A percentile compares a stretch with the other conserved stretches of the same genome.
Evolutionary conservation across 306 rosid species (phyloP).

Genomic region (Prunus armeniaca): DNA sequence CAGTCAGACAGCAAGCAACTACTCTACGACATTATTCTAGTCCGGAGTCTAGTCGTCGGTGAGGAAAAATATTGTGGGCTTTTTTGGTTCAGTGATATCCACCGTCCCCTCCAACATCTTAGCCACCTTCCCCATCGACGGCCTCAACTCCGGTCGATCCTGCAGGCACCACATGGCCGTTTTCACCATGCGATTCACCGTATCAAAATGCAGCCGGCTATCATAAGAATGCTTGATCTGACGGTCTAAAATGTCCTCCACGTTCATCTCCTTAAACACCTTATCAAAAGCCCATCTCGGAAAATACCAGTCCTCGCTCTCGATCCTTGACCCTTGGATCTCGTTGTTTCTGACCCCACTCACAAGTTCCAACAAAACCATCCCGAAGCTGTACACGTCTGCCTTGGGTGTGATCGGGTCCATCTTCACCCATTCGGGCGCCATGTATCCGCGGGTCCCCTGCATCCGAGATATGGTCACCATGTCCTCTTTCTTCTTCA

Average conservation of each 20-base stretch:
- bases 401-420: conserved; percentile 83
- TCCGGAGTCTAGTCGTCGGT: conserved; percentile 36
- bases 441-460: conserved; percentile 94
- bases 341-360: conserved; percentile 63
- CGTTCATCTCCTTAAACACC: conserved; percentile 65
- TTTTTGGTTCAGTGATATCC: conserved; percentile 68
- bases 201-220: conserved; percentile 47
- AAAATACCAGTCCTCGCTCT: conserved; percentile 78
- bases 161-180: conserved; percentile 98
- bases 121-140: conserved; percentile 95
- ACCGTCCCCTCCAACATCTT: conserved; percentile 93
- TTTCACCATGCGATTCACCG: conserved; percentile 80
- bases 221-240: conserved; percentile 60
- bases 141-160: conserved; percentile 74
- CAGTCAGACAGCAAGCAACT: too few species aligned
- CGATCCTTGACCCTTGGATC: conserved; percentile 33
- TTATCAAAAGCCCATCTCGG: conserved; percentile 90
- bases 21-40: not conserved
- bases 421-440: conserved; percentile 74
- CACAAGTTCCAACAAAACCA: conserved; percentile 82
- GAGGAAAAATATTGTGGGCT: conserved; percentile 80
- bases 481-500: conserved; percentile 75
- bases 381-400: conserved; percentile 84
- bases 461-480: conserved; percentile 73
- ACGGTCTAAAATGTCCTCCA: conserved; percentile 74